A percentile compares a stretch with the other conserved stretches of the same genome.
Conservation (phyloP, 345 rosid species). For the Alliaria petiolata region DNA sequence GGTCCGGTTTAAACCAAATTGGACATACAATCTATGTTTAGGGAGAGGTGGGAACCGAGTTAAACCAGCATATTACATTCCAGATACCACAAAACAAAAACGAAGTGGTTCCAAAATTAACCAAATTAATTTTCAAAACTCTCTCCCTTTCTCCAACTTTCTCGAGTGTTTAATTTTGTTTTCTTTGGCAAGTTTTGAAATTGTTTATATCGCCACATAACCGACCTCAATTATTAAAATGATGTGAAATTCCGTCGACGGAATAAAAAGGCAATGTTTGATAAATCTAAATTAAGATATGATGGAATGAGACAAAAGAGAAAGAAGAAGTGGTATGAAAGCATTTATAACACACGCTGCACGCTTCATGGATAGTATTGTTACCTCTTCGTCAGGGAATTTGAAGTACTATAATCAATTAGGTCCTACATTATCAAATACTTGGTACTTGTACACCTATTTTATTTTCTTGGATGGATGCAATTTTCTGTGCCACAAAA, state of each 20-base stretch:
- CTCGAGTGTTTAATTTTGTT: not conserved
- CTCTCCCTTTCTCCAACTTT: not conserved
- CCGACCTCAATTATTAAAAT: not conserved
- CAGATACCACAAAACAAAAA: not conserved
- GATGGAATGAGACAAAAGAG: slow-evolving; percentile 24
- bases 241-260: not conserved
- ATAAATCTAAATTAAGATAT: not conserved
- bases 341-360: slow-evolving; percentile 29
- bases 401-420: not conserved
- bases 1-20: not conserved
- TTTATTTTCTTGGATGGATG: not conserved
- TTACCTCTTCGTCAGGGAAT: slow-evolving; percentile 31
- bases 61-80: not conserved
- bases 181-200: not conserved
- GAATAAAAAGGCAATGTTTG: slow-evolving; percentile 9
- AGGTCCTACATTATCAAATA: slow-evolving; percentile 33
- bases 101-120: too few relatives aligned
- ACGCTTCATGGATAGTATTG: slow-evolving; percentile 30
- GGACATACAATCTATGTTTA: not conserved
- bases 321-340: slow-evolving; percentile 10
- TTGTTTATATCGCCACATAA: not conserved
- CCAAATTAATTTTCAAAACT: not conserved
- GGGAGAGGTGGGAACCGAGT: not conserved
- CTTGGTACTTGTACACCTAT: slow-evolving; percentile 26
- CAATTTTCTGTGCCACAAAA: slow-evolving; percentile 19